These are phyloP conservation scores for Escallonia herrerae DNA, from an alignment of 129 eudicot genomes.

Conservation along the genomic window DNA sequence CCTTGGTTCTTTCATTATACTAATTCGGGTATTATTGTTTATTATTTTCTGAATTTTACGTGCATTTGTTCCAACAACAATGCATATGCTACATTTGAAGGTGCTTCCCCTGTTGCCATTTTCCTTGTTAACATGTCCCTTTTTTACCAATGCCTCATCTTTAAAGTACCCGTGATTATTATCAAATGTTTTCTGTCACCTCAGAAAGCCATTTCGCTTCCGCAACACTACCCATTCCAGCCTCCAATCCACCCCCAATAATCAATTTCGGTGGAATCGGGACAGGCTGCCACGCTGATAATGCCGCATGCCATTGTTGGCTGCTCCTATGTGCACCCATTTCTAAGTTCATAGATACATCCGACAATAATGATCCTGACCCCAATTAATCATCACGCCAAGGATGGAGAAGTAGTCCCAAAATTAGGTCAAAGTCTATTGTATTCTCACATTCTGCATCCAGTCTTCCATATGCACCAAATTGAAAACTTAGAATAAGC, in stretches of 20 bases:
- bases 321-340: slow-evolving; percentile 40
- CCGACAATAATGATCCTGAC: slow-evolving; percentile 4
- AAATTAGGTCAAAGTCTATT: slow-evolving; percentile 56
- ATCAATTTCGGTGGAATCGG: slow-evolving; percentile 34
- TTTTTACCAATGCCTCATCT: slow-evolving; percentile 24
- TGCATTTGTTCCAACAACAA: too few species aligned
- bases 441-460: slow-evolving; percentile 42
- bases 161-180: slow-evolving; percentile 18
- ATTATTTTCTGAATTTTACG: too few species aligned
- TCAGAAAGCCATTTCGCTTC: slow-evolving; percentile 36
- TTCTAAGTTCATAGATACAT: slow-evolving; percentile 48
- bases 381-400: slow-evolving; percentile 34
- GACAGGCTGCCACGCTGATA: slow-evolving; percentile 35
- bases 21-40: too few species aligned
- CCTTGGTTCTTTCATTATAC: too few species aligned
- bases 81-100: slow-evolving; percentile 86
- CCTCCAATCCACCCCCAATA: slow-evolving; percentile 36
- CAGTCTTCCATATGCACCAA: slow-evolving; percentile 41
- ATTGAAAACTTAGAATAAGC: too few species aligned
- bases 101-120: slow-evolving; percentile 47
- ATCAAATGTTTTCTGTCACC: slow-evolving; percentile 30
- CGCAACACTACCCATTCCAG: slow-evolving; percentile 75
- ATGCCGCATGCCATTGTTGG: slow-evolving; percentile 37
- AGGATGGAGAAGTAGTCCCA: slow-evolving; percentile 54
- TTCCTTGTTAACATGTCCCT: slow-evolving; percentile 40